phyloP scores from a whole-genome alignment of 1,284 basidiomycete species.

The Sporisorium exsertum region DNA sequence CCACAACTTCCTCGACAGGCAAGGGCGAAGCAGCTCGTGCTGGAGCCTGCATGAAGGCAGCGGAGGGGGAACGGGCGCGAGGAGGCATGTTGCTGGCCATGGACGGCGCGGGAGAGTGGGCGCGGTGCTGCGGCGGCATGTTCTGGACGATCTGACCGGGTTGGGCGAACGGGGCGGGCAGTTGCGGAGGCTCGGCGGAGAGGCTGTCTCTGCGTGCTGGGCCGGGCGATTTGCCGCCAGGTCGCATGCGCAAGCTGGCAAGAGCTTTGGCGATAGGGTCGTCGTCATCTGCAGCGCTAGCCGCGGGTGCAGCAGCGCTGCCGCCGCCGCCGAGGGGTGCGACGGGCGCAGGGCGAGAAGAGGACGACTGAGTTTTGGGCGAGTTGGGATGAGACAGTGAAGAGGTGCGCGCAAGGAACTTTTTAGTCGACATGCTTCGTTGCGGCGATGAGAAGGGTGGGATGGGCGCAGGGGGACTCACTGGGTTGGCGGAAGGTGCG shows the following conservation, averaged over 20 bases:
- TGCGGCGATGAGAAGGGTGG: constrained; percentile 21
- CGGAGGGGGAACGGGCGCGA: constrained; percentile 79
- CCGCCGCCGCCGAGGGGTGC: constrained; percentile 28
- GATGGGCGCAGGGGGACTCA: constrained; percentile 25
- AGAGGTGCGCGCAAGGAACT: constrained; percentile 62
- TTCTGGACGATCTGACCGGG: constrained; percentile 45
- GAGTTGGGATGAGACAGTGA: constrained; percentile 49
- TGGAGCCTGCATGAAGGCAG: constrained; percentile 81
- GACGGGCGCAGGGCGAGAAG: constrained; percentile 33
- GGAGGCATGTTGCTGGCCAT: constrained; percentile 44
- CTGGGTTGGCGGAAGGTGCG: constrained; percentile 26
- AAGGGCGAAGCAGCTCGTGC: constrained; percentile 73
- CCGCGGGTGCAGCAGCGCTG: constrained; percentile 7
- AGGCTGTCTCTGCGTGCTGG: constrained; percentile 48
- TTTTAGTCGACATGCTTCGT: constrained; percentile 55
- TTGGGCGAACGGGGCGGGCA: constrained; percentile 35
- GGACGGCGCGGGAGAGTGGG: constrained; percentile 48
- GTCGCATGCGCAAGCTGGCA: constrained; percentile 72
- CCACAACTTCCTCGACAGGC: constrained; percentile 79
- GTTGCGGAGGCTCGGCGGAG: constrained; percentile 23
- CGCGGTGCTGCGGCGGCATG: constrained; percentile 44
- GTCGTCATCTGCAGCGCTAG: constrained; percentile 71
- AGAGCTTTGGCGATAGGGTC: constrained; percentile 83
- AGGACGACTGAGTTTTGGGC: constrained; percentile 27
- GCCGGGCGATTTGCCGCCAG: constrained; percentile 55